These are phyloP conservation scores for Ogataea nitratoaversa DNA, from an alignment of 805 yeast species.

Conservation along the genomic window DNA sequence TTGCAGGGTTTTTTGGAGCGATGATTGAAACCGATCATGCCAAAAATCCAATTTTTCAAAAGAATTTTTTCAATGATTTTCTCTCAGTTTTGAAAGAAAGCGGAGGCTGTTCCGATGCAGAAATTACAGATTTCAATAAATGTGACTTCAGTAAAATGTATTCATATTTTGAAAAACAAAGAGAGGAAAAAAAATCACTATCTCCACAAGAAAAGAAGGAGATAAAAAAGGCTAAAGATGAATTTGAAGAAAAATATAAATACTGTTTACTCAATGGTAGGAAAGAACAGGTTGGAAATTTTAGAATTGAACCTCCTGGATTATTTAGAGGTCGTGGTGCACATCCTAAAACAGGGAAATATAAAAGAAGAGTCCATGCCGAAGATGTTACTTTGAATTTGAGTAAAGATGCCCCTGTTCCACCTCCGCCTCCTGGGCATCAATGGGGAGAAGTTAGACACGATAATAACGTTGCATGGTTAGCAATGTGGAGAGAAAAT, in stretches of 20 bases:
- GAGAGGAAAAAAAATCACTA: conserved; percentile 67
- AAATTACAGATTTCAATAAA: conserved; percentile 53
- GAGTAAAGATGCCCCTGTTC: conserved; percentile 66
- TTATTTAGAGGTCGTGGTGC: conserved; percentile 95
- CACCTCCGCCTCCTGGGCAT: conserved; percentile 84
- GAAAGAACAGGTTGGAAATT: conserved; percentile 89
- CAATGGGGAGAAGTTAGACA: conserved; percentile 86
- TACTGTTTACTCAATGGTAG: conserved; percentile 81
- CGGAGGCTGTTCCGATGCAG: conserved; percentile 56
- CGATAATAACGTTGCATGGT: conserved; percentile 90
- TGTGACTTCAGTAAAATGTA: conserved; percentile 78
- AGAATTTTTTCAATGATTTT: conserved; percentile 84
- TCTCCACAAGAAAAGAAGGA: conserved; percentile 72
- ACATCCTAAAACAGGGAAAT: conserved; percentile 91
- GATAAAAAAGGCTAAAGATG: conserved; percentile 68
- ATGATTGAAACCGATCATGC: conserved; percentile 86
- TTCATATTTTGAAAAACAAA: conserved; percentile 62
- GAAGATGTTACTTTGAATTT: conserved; percentile 86
- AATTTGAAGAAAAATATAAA: conserved; percentile 74
- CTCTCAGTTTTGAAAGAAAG: conserved; percentile 57
- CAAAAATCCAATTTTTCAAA: conserved; percentile 77
- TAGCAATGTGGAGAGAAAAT: conserved; percentile 96
- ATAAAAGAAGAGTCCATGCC: conserved; percentile 81
- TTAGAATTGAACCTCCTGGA: conserved; percentile 94
- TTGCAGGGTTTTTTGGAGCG: conserved; percentile 92